Conservation (phyloP, 2,329 filamentous ascomycete species). For the Ophiobolus disseminans region DNA sequence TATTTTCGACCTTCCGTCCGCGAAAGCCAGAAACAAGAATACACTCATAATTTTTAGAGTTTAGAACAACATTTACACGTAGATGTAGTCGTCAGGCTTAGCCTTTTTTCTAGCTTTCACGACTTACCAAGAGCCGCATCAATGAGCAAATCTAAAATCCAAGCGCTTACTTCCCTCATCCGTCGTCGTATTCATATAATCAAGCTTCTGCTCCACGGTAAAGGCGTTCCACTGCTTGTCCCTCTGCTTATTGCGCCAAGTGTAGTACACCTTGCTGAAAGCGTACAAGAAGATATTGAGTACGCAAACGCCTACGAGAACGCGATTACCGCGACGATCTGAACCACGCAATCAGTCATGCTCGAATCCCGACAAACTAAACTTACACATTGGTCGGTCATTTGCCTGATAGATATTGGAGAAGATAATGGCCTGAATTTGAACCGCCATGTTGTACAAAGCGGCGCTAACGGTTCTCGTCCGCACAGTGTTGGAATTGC, state of each 20-base stretch:
- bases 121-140: too few relatives aligned
- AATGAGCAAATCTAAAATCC: slow-evolving; percentile 47
- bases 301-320: slow-evolving; percentile 37
- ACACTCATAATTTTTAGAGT: too few relatives aligned
- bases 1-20: too few relatives aligned
- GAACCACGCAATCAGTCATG: neutral
- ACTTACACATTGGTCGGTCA: slow-evolving; percentile 58
- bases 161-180: slow-evolving; percentile 48
- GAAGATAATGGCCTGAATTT: slow-evolving; percentile 23
- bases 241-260: slow-evolving; percentile 42
- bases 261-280: slow-evolving; percentile 44
- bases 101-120: too few relatives aligned
- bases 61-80: too few relatives aligned
- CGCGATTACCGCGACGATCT: slow-evolving; percentile 28
- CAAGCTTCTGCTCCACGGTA: slow-evolving; percentile 48
- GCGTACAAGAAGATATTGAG: slow-evolving; percentile 42
- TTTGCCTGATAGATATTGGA: slow-evolving; percentile 39
- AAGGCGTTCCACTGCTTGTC: slow-evolving; percentile 57
- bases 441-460: slow-evolving; percentile 58
- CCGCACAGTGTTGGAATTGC: slow-evolving; percentile 13
- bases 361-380: neutral
- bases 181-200: slow-evolving; percentile 54
- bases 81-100: too few relatives aligned
- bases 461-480: slow-evolving; percentile 12
- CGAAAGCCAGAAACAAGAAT: too few relatives aligned